phyloP scores from a whole-genome alignment of 768 basidiomycete species.

The Lactarius tabidus region DNA sequence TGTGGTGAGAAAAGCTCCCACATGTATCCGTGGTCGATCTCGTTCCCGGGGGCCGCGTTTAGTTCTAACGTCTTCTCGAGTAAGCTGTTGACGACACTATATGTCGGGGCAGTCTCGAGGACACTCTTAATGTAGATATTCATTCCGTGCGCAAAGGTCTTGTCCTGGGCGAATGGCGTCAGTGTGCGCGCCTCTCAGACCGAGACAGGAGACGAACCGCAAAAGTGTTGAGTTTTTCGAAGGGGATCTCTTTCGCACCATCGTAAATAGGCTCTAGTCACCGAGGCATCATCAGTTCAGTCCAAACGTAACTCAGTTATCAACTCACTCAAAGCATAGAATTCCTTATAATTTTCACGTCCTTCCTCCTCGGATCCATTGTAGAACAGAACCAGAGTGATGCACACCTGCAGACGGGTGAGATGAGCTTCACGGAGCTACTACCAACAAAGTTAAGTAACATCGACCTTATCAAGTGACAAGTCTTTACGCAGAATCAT shows the following conservation, averaged over 20 bases:
- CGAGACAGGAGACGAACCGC: constrained; percentile 30
- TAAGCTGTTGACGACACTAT: neutral
- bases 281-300: neutral
- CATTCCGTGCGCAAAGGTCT: constrained; percentile 34
- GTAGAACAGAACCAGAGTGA: constrained; percentile 41
- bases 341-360: constrained; percentile 39
- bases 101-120: neutral
- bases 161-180: constrained; percentile 34
- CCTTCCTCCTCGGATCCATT: constrained; percentile 51
- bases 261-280: constrained; percentile 41
- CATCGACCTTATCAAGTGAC: constrained; percentile 37
- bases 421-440: neutral
- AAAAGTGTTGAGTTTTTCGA: constrained; percentile 42
- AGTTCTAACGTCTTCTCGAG: neutral
- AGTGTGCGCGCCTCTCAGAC: neutral
- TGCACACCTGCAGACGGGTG: constrained; percentile 34
- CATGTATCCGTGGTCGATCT: constrained; percentile 32
- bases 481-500: constrained; percentile 37
- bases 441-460: neutral
- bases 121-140: constrained; percentile 44
- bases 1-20: constrained; percentile 43
- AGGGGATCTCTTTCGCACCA: constrained; percentile 43
- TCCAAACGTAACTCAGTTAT: no score
- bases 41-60: constrained; percentile 22
- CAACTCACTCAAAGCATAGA: constrained; percentile 43